A percentile compares a stretch with the other conserved stretches of the same genome.
phyloP scores from a whole-genome alignment of 139 green algal species.

The Microglena sp. region DNA sequence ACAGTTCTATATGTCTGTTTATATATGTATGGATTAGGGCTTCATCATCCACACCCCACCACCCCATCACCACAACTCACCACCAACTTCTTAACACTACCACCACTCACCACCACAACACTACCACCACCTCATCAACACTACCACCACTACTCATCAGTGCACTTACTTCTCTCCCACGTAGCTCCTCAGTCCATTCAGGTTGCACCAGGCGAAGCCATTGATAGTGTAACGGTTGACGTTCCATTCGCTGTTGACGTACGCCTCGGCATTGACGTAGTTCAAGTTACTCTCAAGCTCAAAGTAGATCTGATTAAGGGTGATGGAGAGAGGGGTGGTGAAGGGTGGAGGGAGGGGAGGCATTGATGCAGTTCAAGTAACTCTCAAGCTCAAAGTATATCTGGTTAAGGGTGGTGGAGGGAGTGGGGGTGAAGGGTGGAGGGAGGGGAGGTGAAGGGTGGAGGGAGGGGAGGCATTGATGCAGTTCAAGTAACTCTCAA shows the following conservation, averaged over 20 bases:
- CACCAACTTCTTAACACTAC: too few relatives aligned
- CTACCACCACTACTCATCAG: too few relatives aligned
- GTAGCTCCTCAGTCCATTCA: slow-evolving; percentile 8
- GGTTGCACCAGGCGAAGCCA: slow-evolving; percentile 21
- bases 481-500: slow-evolving; percentile 5
- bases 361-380: slow-evolving; percentile 5
- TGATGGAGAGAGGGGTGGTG: not conserved
- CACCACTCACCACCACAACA: too few relatives aligned
- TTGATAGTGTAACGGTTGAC: slow-evolving; percentile 16
- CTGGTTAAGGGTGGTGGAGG: not conserved
- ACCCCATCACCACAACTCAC: too few relatives aligned
- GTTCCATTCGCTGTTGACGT: not conserved
- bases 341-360: not conserved
- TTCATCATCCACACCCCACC: too few relatives aligned
- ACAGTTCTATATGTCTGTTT: too few relatives aligned
- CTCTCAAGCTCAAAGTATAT: slow-evolving; percentile 25
- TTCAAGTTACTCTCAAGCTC: slow-evolving; percentile 18
- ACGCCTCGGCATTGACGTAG: slow-evolving; percentile 10
- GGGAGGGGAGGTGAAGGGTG: too few relatives aligned
- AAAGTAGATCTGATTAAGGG: slow-evolving; percentile 14
- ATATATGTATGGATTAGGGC: too few relatives aligned
- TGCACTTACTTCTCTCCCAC: slow-evolving; percentile 23
- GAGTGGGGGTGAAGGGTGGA: not conserved
- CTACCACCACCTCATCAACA: too few relatives aligned
- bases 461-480: not conserved